Evolutionary conservation across 2,329 filamentous ascomycete species (phyloP).

Genomic region (Xylariaceae sp.): DNA sequence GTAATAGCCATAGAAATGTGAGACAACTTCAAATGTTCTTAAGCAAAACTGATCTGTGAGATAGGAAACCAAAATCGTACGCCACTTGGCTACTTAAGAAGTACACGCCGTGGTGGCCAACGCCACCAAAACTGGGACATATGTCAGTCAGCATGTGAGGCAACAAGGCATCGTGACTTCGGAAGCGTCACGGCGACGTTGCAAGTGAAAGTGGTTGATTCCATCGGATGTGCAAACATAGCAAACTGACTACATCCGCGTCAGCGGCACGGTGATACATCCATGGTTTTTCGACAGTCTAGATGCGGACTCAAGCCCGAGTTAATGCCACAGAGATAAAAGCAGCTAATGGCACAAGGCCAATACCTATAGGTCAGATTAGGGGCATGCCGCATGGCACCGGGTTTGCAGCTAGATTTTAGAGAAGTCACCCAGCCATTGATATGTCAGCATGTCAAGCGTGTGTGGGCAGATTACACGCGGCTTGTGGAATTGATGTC

Average conservation of each 20-base stretch:
- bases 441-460: slow-evolving; percentile 20
- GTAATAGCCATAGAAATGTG: slow-evolving; percentile 9
- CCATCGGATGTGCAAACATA: slow-evolving; percentile 11
- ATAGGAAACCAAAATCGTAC: too few species aligned
- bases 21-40: background rate
- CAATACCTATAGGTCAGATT: slow-evolving; percentile 4
- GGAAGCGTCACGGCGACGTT: slow-evolving; percentile 1
- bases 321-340: slow-evolving; percentile 7
- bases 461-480: slow-evolving; percentile 11
- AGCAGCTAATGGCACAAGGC: slow-evolving; percentile 4
- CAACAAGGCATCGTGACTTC: slow-evolving; percentile 16
- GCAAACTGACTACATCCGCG: slow-evolving; percentile 7
- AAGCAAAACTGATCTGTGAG: background rate
- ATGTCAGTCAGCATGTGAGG: slow-evolving; percentile 13
- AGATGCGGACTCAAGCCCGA: slow-evolving; percentile 6
- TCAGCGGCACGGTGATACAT: slow-evolving; percentile 9
- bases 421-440: slow-evolving; percentile 7
- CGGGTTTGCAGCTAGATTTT: background rate
- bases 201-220: slow-evolving; percentile 10
- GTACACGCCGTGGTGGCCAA: background rate
- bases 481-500: slow-evolving; percentile 6
- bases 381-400: slow-evolving; percentile 6
- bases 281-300: slow-evolving; percentile 3
- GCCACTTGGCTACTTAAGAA: slow-evolving; percentile 19
- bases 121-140: slow-evolving; percentile 6